Evolutionary conservation across 306 rosid genomes (phyloP).

Genomic region (Cercis canadensis): DNA sequence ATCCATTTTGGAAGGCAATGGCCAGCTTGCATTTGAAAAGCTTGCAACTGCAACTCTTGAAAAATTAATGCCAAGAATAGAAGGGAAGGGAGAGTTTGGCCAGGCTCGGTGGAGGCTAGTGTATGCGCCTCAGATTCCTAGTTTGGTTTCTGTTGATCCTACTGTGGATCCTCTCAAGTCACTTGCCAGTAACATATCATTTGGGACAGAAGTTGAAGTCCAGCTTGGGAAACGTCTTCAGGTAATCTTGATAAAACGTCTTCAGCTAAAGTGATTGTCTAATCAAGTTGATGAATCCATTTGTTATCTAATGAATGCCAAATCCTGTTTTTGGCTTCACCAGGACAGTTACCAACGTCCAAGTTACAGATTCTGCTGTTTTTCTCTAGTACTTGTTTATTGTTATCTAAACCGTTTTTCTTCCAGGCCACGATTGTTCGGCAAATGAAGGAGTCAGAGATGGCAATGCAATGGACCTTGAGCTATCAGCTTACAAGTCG

Average conservation of each 20-base stretch:
- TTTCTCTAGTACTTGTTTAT: neutral
- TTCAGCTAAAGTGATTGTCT: neutral
- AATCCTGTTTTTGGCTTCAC: slow-evolving; percentile 12
- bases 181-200: slow-evolving; percentile 76
- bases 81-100: slow-evolving; percentile 91
- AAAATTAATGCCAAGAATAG: slow-evolving; percentile 93
- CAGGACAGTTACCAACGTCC: neutral
- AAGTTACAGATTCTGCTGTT: slow-evolving; percentile 15
- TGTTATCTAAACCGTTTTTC: slow-evolving; percentile 21
- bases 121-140: slow-evolving; percentile 88
- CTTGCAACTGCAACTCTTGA: slow-evolving; percentile 88
- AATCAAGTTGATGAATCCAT: neutral
- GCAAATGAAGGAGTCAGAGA: slow-evolving; percentile 92
- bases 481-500: slow-evolving; percentile 88
- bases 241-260: slow-evolving; percentile 49
- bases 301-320: neutral
- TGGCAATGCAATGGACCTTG: slow-evolving; percentile 91
- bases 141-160: slow-evolving; percentile 62
- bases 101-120: slow-evolving; percentile 89
- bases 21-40: slow-evolving; percentile 77
- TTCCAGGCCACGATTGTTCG: slow-evolving; percentile 78
- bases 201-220: slow-evolving; percentile 88
- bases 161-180: slow-evolving; percentile 74
- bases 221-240: slow-evolving; percentile 96
- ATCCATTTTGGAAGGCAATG: slow-evolving; percentile 70